phyloP scores from a whole-genome alignment of 148 eudicot species.

The Rhododendron simsii region DNA sequence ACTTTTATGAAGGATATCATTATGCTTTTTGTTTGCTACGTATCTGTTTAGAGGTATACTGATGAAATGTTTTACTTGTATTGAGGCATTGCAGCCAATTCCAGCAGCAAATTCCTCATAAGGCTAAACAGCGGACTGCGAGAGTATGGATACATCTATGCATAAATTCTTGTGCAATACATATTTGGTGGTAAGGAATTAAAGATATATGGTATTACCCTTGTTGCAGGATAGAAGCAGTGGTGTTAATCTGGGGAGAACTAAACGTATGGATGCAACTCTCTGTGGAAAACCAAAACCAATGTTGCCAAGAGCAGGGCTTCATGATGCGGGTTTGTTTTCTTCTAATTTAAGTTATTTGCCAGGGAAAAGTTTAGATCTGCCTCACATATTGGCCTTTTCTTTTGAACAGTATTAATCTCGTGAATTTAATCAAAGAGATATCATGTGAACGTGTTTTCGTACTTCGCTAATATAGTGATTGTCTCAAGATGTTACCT shows the following conservation, averaged over 20 bases:
- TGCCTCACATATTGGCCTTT: not conserved
- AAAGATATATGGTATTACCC: not conserved
- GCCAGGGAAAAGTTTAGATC: not conserved
- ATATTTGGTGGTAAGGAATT: not conserved
- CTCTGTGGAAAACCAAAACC: conserved; percentile 1
- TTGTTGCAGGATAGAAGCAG: conserved; percentile 2
- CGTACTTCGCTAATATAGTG: not conserved
- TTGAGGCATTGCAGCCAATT: conserved; percentile 1
- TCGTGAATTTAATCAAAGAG: not conserved
- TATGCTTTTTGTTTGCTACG: not conserved
- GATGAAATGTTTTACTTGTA: not conserved
- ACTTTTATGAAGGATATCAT: not conserved
- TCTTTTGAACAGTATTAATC: not conserved
- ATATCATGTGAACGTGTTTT: not conserved
- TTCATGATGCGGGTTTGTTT: conserved; percentile 7
- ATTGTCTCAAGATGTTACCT: not conserved
- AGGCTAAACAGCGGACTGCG: not conserved
- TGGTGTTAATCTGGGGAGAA: not conserved
- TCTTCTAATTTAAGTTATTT: not conserved
- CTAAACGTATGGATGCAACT: not conserved
- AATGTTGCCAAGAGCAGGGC: not conserved
- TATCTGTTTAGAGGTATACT: not conserved
- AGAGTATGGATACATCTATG: conserved; percentile 6
- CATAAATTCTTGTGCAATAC: not conserved
- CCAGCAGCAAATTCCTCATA: not conserved